Percentiles rank a stretch among this genome's conserved stretches.
Evolutionary conservation across 352 stramenopile species (phyloP).

Genomic region (Elongisporangium undulatum): DNA sequence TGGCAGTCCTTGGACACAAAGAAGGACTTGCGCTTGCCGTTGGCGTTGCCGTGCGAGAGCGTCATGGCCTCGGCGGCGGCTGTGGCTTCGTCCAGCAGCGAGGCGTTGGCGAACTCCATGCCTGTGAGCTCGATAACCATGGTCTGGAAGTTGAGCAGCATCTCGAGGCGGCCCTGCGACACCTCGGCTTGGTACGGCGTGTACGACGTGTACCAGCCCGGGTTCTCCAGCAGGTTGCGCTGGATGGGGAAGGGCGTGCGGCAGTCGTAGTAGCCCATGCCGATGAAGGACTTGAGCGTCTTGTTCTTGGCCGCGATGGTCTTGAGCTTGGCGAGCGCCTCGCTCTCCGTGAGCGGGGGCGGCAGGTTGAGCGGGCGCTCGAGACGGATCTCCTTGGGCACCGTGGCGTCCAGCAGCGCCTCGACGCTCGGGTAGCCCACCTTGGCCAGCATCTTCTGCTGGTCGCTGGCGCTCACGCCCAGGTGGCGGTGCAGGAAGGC

Average conservation of each 20-base stretch:
- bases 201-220: slow-evolving; percentile 98
- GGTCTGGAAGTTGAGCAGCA: slow-evolving; percentile 99
- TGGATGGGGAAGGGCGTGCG: slow-evolving; percentile 95
- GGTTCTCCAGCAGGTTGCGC: slow-evolving; percentile 98
- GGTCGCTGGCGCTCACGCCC: slow-evolving; percentile 87
- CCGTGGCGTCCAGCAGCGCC: slow-evolving; percentile 91
- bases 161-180: slow-evolving; percentile 97
- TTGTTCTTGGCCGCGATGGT: slow-evolving; percentile 95
- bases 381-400: slow-evolving; percentile 92
- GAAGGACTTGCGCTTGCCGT: slow-evolving; percentile 94
- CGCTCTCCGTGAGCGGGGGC: slow-evolving; percentile 87
- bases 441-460: slow-evolving; percentile 89
- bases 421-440: slow-evolving; percentile 94
- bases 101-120: slow-evolving; percentile 96
- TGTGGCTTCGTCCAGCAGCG: slow-evolving; percentile 98
- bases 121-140: slow-evolving; percentile 96
- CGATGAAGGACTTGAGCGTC: slow-evolving; percentile 96
- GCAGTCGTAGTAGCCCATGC: slow-evolving; percentile 98
- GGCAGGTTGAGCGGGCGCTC: slow-evolving; percentile 51
- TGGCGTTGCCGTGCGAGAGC: slow-evolving; percentile 93
- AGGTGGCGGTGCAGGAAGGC: slow-evolving; percentile 80
- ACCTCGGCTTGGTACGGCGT: slow-evolving; percentile 99
- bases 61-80: slow-evolving; percentile 98
- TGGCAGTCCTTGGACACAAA: slow-evolving; percentile 93
- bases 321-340: slow-evolving; percentile 90